These are phyloP conservation scores for Silene coronaria DNA, from an alignment of 179 eudicot species.

Conservation along the genomic window DNA sequence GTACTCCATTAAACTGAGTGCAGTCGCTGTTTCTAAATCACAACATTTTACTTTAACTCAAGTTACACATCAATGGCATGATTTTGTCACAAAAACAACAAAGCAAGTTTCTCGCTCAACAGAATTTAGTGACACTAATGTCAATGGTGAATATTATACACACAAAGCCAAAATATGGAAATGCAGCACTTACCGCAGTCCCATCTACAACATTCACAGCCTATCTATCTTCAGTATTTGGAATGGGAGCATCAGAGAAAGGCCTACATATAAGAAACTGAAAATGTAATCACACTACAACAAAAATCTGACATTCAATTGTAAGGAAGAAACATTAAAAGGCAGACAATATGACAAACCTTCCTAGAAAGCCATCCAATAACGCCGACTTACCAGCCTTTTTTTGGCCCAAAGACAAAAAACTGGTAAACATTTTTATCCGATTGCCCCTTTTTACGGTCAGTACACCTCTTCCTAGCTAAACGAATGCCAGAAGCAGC, in stretches of 20 bases:
- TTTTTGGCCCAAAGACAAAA: slow-evolving; percentile 83
- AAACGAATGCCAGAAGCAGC: slow-evolving; percentile 65
- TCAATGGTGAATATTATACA: no score
- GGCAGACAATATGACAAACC: slow-evolving; percentile 29
- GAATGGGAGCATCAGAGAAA: slow-evolving; percentile 46
- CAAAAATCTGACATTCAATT: background rate
- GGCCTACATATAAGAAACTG: slow-evolving; percentile 45
- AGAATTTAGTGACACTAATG: background rate
- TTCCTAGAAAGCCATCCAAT: slow-evolving; percentile 67
- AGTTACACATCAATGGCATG: no score
- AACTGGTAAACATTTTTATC: slow-evolving; percentile 79
- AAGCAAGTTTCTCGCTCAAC: no score
- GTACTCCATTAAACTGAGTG: no score
- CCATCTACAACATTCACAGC: slow-evolving; percentile 63
- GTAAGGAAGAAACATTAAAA: background rate
- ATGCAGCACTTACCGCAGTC: slow-evolving; percentile 23
- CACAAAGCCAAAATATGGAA: background rate
- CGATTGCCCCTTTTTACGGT: slow-evolving; percentile 75
- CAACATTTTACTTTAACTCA: no score
- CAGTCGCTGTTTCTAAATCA: background rate
- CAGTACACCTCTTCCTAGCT: slow-evolving; percentile 66
- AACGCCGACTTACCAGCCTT: slow-evolving; percentile 73
- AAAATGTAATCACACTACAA: background rate
- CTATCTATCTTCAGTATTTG: slow-evolving; percentile 50
- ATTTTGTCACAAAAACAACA: background rate